Conservation (phyloP, 352 stramenopile genomes). For the Globisporangium orthogonon region DNA sequence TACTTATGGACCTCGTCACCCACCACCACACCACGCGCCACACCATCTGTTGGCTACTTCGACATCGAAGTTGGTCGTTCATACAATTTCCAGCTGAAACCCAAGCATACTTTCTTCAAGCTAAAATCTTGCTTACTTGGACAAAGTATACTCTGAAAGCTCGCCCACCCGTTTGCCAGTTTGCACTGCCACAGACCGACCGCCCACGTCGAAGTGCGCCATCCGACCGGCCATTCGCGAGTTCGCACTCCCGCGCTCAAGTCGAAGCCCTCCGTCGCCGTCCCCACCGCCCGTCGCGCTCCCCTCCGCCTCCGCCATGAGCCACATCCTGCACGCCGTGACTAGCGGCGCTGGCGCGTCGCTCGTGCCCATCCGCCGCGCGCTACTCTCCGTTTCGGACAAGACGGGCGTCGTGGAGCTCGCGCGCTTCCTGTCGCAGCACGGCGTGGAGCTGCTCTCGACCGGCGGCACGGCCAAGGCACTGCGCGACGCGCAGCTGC, state of each 20-base stretch:
- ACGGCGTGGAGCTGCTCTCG: conserved; percentile 96
- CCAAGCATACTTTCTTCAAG: neutral
- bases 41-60: neutral
- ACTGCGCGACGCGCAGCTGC: conserved; percentile 92
- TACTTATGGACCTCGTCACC: too few relatives aligned
- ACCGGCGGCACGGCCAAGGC: conserved; percentile 98
- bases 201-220: conserved; percentile 6
- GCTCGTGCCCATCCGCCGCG: conserved; percentile 92
- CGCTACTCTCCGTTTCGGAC: conserved; percentile 98
- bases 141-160: neutral
- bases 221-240: conserved; percentile 6
- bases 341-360: conserved; percentile 46
- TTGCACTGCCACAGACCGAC: neutral
- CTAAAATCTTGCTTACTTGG: neutral
- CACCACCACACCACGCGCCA: neutral
- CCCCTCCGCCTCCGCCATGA: conserved; percentile 28
- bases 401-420: conserved; percentile 98
- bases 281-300: neutral
- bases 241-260: conserved; percentile 3
- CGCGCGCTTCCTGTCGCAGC: conserved; percentile 88
- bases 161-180: neutral
- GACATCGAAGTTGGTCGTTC: neutral
- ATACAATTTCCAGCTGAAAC: neutral
- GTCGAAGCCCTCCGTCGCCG: neutral
- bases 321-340: conserved; percentile 80